Conservation (phyloP, 257 asterid genomes). For the Capsicum pubescens region DNA sequence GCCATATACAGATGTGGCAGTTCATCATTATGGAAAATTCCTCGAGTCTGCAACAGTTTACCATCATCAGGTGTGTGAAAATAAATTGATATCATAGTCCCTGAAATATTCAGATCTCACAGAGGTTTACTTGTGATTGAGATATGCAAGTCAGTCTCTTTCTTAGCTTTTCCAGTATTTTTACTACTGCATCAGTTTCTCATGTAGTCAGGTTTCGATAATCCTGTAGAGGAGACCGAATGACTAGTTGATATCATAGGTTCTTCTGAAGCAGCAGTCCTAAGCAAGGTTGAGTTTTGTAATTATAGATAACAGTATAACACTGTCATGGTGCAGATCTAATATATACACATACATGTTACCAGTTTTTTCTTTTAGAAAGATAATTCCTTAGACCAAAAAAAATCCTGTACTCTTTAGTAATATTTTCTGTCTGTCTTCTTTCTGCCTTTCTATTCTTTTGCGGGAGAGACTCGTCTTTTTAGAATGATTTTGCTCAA, state of each 20-base stretch:
- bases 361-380: too few species aligned
- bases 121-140: constrained; percentile 7
- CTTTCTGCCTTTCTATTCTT: not conserved
- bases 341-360: too few species aligned
- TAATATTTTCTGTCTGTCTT: not conserved
- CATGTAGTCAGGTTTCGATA: not conserved
- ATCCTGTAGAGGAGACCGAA: not conserved
- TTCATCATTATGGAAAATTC: constrained; percentile 70
- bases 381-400: not conserved
- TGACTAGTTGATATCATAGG: too few species aligned
- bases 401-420: not conserved
- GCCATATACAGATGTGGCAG: constrained; percentile 69
- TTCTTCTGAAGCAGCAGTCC: too few species aligned
- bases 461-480: not conserved
- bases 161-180: not conserved
- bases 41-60: constrained; percentile 74
- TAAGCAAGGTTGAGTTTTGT: too few species aligned
- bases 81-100: not conserved
- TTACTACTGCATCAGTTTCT: constrained; percentile 1
- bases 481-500: not conserved
- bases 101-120: constrained; percentile 1
- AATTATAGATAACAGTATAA: too few species aligned
- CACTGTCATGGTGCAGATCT: too few species aligned
- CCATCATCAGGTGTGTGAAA: constrained; percentile 69
- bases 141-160: constrained; percentile 4